These are phyloP conservation scores for Pseudogymnoascus sp. DNA, from an alignment of 2,329 filamentous ascomycete genomes.

Conservation along the genomic window DNA sequence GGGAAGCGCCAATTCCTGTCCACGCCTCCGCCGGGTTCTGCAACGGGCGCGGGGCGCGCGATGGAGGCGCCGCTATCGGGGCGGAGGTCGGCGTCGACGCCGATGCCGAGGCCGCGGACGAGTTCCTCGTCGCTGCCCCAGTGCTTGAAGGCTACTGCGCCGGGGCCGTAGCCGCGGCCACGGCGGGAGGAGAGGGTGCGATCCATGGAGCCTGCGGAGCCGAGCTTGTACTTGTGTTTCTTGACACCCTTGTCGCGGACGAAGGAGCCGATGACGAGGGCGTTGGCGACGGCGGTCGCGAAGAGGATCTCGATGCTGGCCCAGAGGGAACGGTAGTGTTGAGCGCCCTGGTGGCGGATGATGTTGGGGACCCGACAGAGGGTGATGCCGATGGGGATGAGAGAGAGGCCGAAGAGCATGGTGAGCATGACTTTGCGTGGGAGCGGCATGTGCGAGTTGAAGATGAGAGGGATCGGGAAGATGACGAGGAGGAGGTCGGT, in stretches of 20 bases:
- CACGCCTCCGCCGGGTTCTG: slow-evolving; percentile 12
- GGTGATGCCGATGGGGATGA: slow-evolving; percentile 71
- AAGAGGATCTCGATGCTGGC: slow-evolving; percentile 88
- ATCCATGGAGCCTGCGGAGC: slow-evolving; percentile 54
- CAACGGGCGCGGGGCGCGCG: slow-evolving; percentile 27
- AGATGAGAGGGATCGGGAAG: slow-evolving; percentile 83
- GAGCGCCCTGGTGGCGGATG: slow-evolving; percentile 59
- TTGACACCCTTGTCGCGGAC: slow-evolving; percentile 84
- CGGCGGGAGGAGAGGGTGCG: slow-evolving; percentile 31
- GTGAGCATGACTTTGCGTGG: slow-evolving; percentile 75
- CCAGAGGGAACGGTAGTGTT: slow-evolving; percentile 80
- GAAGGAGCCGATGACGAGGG: slow-evolving; percentile 84
- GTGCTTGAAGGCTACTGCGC: slow-evolving; percentile 43
- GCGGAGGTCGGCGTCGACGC: slow-evolving; percentile 47
- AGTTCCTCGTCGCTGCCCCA: slow-evolving; percentile 92
- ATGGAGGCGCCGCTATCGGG: slow-evolving; percentile 20
- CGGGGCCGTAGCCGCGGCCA: slow-evolving; percentile 33
- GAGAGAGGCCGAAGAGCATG: slow-evolving; percentile 74
- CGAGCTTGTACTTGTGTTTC: slow-evolving; percentile 71
- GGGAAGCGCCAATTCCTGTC: slow-evolving; percentile 25
- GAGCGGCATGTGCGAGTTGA: slow-evolving; percentile 65
- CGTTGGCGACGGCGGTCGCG: slow-evolving; percentile 79
- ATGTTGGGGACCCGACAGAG: slow-evolving; percentile 74
- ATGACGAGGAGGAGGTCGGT: slow-evolving; percentile 82
- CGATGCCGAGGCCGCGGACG: slow-evolving; percentile 68